These are phyloP conservation scores for Zygoascus bituminiphila DNA, from an alignment of 805 yeast species.

Conservation along the genomic window DNA sequence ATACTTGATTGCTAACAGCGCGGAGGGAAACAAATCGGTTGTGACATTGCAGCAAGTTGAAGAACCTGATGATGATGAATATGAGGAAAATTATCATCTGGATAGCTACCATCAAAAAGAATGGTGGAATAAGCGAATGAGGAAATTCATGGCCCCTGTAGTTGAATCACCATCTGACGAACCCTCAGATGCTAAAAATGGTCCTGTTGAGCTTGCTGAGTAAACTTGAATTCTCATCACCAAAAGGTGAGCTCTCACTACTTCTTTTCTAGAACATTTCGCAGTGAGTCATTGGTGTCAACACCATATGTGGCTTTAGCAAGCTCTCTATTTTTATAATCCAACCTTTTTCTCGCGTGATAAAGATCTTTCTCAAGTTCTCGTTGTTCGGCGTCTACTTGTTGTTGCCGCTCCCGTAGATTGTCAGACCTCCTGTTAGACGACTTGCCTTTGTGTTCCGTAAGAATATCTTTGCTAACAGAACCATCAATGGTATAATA, in stretches of 20 bases:
- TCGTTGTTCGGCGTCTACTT: background rate
- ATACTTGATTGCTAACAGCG: constrained; percentile 15
- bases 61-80: constrained; percentile 17
- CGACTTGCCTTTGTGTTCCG: background rate
- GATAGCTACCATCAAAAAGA: constrained; percentile 10
- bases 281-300: constrained; percentile 1
- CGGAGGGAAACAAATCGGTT: background rate
- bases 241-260: too few species aligned
- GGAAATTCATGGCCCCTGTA: constrained; percentile 8
- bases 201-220: too few species aligned
- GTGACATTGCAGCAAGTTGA: constrained; percentile 12
- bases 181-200: too few species aligned
- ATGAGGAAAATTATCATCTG: constrained; percentile 16
- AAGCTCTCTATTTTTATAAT: background rate
- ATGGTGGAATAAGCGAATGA: constrained; percentile 19
- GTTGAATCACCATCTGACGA: too few species aligned
- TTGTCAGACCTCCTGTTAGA: background rate
- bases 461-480: background rate
- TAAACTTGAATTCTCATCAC: too few species aligned
- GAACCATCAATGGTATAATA: constrained; percentile 3
- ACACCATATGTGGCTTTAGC: constrained; percentile 6
- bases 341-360: background rate
- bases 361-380: background rate
- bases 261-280: background rate
- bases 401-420: background rate